phyloP scores from a whole-genome alignment of 768 basidiomycete species.

The Rickenella mellea region DNA sequence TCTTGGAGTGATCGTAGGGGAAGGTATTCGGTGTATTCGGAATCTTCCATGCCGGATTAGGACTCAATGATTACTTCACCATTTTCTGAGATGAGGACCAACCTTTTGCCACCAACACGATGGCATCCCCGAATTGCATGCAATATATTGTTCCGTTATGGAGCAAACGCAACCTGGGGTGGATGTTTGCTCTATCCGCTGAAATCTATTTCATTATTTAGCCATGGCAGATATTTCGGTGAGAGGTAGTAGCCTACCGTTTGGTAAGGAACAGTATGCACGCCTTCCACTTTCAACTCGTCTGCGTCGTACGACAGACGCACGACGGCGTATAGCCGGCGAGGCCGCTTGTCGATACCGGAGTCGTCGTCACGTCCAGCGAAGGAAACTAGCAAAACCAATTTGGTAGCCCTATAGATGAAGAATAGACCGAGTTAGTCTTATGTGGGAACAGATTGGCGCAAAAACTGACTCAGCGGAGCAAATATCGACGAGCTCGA shows the following conservation, averaged over 20 bases:
- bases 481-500: constrained; percentile 67
- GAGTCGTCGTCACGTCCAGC: constrained; percentile 43
- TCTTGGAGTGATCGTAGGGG: constrained; percentile 61
- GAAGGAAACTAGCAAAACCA: constrained; percentile 61
- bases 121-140: constrained; percentile 69
- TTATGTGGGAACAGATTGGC: neutral
- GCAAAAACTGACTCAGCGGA: constrained; percentile 39
- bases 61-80: neutral
- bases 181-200: constrained; percentile 58
- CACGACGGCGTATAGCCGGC: constrained; percentile 57
- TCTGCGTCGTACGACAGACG: constrained; percentile 35
- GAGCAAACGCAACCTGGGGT: constrained; percentile 57
- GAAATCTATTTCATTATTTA: constrained; percentile 36
- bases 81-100: neutral
- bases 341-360: constrained; percentile 31
- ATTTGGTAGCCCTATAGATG: constrained; percentile 33
- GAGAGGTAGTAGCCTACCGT: constrained; percentile 37
- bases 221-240: neutral
- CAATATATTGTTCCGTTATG: constrained; percentile 48
- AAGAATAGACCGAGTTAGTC: neutral
- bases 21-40: constrained; percentile 61
- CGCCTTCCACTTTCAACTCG: constrained; percentile 34
- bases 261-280: constrained; percentile 65
- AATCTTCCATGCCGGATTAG: too few relatives aligned
- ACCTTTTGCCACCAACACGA: constrained; percentile 66